Base-by-base conservation (phyloP, 2,329 filamentous ascomycete genomes). In the Penicillium sp. region DNA sequence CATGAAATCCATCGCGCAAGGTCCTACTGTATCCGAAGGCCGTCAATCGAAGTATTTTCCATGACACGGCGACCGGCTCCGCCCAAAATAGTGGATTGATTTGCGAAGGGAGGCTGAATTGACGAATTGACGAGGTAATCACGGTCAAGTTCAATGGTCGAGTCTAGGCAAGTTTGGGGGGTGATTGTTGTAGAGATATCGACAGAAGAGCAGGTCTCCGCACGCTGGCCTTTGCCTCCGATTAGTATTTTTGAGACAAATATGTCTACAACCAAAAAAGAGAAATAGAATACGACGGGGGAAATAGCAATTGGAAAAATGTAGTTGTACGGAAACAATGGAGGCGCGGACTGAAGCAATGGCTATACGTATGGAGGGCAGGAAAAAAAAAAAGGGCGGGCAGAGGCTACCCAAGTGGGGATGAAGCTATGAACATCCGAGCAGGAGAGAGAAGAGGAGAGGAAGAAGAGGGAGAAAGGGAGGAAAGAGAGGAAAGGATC, bases 11-110 rank as follows among this genome's bases (percentile, higher is more conserved):
- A 66, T 68, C 69, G 67, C 59, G 35, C 47, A 67, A 58, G 62
- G 62, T 66, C 66, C 65, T 63, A 66, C 46, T 56, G 58, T 62
- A 61, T 64, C 56, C 61, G 65, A 62, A 66, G 51, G 48, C 58
- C 58, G 31, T 55, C 51, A 56, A 63, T 71, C 65, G 73, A 63
- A 62, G 60, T 68, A 26, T 69, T 70, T 75, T 76, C 69, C 75
- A 76, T 75, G 72, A 73, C 74, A 71, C 68, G 59, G 58, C 65
- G 56, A 66, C 56, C 61, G 60, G 50, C 62, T 63, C 60, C 30
- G 62, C 55, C 48, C 44, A 57, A 52, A 17, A 45, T 54, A 57
- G 51, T 19, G 48, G 56, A 51, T 56, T 54, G 44, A 61, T 26
- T 19, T 52, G 53, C 19, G 31, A 61, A 55, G 55, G 47, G 56